Evolutionary conservation across 805 yeast genomes (phyloP).

Genomic region (Candida silvicultrix): DNA sequence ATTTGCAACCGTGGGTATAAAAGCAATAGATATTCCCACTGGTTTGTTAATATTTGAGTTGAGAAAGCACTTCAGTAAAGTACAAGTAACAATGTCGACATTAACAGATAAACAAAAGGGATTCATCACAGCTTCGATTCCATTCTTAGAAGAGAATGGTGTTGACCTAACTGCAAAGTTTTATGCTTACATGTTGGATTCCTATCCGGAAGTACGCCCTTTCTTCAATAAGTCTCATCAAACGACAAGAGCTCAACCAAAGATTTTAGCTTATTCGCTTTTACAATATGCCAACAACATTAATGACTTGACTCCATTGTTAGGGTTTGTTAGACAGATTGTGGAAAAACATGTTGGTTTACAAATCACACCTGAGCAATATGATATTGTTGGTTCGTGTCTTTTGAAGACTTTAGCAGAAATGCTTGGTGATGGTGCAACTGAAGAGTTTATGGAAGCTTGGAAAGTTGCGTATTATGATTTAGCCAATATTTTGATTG

Average conservation of each 20-base stretch:
- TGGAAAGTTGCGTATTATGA: conserved; percentile 63
- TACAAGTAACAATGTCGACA: not conserved
- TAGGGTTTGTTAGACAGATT: conserved; percentile 50
- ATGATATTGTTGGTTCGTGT: conserved; percentile 55
- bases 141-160: conserved; percentile 51
- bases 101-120: conserved; percentile 26
- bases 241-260: conserved; percentile 47
- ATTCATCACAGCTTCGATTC: conserved; percentile 42
- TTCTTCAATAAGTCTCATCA: conserved; percentile 60
- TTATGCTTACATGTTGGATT: conserved; percentile 48
- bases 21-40: no score
- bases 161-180: conserved; percentile 45
- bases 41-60: no score
- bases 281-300: conserved; percentile 57
- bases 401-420: conserved; percentile 48
- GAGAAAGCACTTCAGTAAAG: no score
- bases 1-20: no score
- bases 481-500: conserved; percentile 54
- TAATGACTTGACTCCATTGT: conserved; percentile 48
- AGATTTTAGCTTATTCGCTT: conserved; percentile 56
- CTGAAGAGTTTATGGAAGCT: conserved; percentile 49
- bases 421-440: conserved; percentile 55
- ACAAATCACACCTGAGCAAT: conserved; percentile 57
- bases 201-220: conserved; percentile 48
- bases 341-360: conserved; percentile 63